A percentile compares a stretch with the other conserved stretches of the same genome.
These are phyloP conservation scores for Casuarina cunninghamiana DNA, from an alignment of 306 rosid species.

Conservation along the genomic window DNA sequence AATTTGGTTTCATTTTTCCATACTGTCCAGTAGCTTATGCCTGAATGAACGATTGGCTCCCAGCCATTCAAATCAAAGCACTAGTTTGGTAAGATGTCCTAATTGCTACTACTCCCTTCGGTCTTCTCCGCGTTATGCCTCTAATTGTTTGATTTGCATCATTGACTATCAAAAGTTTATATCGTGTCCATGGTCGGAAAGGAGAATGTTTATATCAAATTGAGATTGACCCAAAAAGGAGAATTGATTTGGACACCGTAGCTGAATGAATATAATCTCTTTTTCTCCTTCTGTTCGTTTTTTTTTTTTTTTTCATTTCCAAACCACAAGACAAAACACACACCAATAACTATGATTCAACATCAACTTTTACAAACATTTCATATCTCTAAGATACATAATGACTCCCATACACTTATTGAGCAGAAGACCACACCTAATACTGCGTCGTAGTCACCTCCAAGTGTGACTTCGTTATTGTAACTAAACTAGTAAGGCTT, in stretches of 20 bases:
- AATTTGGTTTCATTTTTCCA: no score
- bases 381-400: neutral
- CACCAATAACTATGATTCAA: neutral
- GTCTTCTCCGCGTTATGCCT: neutral
- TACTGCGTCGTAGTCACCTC: neutral
- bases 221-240: neutral
- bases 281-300: neutral
- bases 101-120: neutral
- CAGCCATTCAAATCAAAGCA: neutral
- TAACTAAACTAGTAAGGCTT: neutral
- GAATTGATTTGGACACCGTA: neutral
- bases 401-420: neutral
- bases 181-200: neutral
- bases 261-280: neutral
- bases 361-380: neutral
- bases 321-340: neutral
- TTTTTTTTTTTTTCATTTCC: neutral
- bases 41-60: neutral
- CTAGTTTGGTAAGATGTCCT: neutral
- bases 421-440: neutral
- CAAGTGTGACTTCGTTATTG: constrained; percentile 8
- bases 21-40: no score
- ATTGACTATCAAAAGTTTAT: neutral
- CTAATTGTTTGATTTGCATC: neutral
- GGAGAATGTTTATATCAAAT: neutral